A percentile compares a stretch with the other conserved stretches of the same genome.
phyloP scores from a whole-genome alignment of 1,139 yeast genomes.

The Protomyces pachydermus region DNA sequence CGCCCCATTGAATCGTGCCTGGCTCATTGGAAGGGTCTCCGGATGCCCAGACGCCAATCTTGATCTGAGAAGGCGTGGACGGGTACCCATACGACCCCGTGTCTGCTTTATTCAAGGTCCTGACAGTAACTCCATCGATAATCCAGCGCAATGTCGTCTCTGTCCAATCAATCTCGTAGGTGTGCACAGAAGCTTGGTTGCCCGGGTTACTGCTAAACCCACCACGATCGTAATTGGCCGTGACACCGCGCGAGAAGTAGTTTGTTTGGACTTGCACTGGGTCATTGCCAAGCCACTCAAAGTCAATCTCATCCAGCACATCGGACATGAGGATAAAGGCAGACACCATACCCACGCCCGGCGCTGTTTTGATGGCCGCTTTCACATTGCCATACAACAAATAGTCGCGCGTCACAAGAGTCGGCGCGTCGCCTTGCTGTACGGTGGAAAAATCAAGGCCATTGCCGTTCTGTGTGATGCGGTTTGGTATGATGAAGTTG shows the following conservation, averaged over 20 bases:
- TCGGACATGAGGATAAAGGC: constrained; percentile 72
- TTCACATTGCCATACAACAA: constrained; percentile 83
- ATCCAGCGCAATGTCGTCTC: constrained; percentile 69
- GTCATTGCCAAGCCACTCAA: constrained; percentile 74
- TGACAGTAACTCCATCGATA: constrained; percentile 63
- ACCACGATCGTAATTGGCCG: constrained; percentile 21
- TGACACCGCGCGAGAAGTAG: constrained; percentile 65
- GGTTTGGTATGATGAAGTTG: constrained; percentile 8
- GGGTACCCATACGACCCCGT: constrained; percentile 68
- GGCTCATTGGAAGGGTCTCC: constrained; percentile 59
- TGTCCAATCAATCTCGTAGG: constrained; percentile 77
- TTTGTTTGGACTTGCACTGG: constrained; percentile 65
- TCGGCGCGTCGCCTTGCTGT: constrained; percentile 69
- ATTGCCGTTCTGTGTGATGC: constrained; percentile 7
- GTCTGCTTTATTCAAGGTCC: constrained; percentile 71
- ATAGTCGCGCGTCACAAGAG: constrained; percentile 70
- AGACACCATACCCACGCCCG: constrained; percentile 71
- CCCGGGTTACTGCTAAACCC: constrained; percentile 1
- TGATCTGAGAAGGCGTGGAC: constrained; percentile 86
- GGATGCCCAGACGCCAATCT: constrained; percentile 90
- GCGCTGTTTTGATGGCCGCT: constrained; percentile 67
- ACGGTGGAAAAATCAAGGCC: constrained; percentile 61
- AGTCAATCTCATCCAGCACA: constrained; percentile 86
- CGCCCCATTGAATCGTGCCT: constrained; percentile 93
- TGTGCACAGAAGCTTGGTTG: constrained; percentile 55